Evolutionary conservation across 495 filamentous ascomycete genomes (phyloP).

Genomic region (Xeromyces bisporus): DNA sequence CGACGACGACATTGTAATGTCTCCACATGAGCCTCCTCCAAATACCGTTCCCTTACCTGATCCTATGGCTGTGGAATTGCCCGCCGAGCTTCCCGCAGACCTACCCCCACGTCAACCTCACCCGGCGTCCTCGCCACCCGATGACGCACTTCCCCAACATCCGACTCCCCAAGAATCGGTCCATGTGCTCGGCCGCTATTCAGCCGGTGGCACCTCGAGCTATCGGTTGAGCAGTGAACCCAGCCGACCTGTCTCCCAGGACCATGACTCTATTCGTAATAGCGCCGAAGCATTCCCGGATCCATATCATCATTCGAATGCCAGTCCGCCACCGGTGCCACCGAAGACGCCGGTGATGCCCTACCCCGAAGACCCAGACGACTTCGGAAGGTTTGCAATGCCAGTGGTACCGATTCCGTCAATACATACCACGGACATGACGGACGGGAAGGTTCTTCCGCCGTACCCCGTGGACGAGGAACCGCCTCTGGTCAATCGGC

Average conservation of each 20-base stretch:
- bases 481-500: constrained; percentile 66
- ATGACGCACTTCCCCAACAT: constrained; percentile 18
- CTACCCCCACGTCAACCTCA: constrained; percentile 34
- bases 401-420: constrained; percentile 15
- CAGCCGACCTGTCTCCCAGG: constrained; percentile 18
- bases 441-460: constrained; percentile 22
- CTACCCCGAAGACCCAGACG: constrained; percentile 23
- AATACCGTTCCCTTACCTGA: constrained; percentile 25
- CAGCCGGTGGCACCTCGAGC: constrained; percentile 18
- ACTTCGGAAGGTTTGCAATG: constrained; percentile 18
- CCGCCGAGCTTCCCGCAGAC: constrained; percentile 35
- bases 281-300: constrained; percentile 28
- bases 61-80: constrained; percentile 44
- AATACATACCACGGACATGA: constrained; percentile 4
- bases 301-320: no score
- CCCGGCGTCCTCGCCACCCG: constrained; percentile 4
- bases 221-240: constrained; percentile 22
- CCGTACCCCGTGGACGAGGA: constrained; percentile 79
- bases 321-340: constrained; percentile 59
- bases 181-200: constrained; percentile 16
- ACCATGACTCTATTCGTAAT: constrained; percentile 24
- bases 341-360: constrained; percentile 72
- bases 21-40: constrained; percentile 8
- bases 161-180: constrained; percentile 18
- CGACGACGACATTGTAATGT: not conserved